Conservation (phyloP, 2,329 filamentous ascomycete species). For the Delphinella strobiligena region DNA sequence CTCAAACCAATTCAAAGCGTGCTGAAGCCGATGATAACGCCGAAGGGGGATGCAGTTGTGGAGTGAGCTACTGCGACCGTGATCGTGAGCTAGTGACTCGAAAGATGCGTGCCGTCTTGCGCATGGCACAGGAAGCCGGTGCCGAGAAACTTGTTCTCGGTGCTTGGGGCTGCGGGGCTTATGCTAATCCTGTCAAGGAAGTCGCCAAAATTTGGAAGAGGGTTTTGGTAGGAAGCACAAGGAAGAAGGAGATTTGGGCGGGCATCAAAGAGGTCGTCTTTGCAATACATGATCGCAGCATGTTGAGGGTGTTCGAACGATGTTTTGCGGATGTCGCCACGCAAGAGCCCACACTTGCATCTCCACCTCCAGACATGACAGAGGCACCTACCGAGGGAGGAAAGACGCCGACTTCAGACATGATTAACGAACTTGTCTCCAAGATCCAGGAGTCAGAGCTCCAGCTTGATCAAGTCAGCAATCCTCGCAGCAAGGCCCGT, state of each 20-base stretch:
- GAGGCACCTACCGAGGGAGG: neutral
- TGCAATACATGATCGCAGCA: constrained; percentile 41
- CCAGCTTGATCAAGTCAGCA: constrained; percentile 21
- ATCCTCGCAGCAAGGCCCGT: constrained; percentile 16
- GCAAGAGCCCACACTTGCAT: constrained; percentile 10
- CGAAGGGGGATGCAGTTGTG: constrained; percentile 15
- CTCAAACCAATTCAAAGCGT: constrained; percentile 27
- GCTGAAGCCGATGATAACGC: constrained; percentile 16
- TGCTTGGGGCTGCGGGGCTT: constrained; percentile 54
- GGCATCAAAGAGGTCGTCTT: constrained; percentile 44
- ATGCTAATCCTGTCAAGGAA: constrained; percentile 49
- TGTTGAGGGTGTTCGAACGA: constrained; percentile 40
- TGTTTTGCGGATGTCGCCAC: constrained; percentile 29
- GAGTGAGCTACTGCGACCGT: constrained; percentile 30
- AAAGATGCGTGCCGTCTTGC: constrained; percentile 48
- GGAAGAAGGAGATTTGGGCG: constrained; percentile 26
- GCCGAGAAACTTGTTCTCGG: constrained; percentile 44
- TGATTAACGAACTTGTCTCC: constrained; percentile 16
- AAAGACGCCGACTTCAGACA: constrained; percentile 5
- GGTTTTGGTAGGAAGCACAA: constrained; percentile 23
- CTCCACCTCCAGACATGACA: constrained; percentile 9
- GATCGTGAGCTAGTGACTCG: constrained; percentile 39
- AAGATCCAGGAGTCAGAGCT: constrained; percentile 21
- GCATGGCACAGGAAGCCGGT: constrained; percentile 37
- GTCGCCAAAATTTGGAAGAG: constrained; percentile 45